Base-by-base conservation (phyloP, 768 basidiomycete genomes). In the Tulasnella sp. region DNA sequence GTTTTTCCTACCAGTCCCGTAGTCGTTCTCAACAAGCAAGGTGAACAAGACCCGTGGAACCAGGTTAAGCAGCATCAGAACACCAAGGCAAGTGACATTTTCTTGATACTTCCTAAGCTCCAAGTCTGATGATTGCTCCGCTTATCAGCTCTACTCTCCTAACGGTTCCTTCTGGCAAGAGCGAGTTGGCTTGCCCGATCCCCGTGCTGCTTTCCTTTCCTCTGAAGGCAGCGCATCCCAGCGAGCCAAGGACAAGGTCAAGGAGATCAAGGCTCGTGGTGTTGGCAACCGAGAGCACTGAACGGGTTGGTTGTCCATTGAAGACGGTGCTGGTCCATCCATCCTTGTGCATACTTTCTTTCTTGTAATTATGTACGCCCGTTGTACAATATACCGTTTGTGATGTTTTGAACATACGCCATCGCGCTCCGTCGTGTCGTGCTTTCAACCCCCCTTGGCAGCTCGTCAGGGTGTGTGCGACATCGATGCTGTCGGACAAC, bases 21-120 rank as follows among this genome's bases (percentile, higher is more conserved):
- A 24, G 75, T 82, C 71, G 56, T 81, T 27, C 71, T 81, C 72
- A 75, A 82, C 38, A 73, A 75, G 56, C n/a, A 56, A 24, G 75
- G 46, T 38, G 75, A 81, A 40, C 81, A 77, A 21, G 48, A 81
- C 71, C 81, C 80, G 36, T 81, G 81, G 78, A 78, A 81, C 77
- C 44, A 75, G 38, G 80, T 82, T 39, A n/a, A 68, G 16, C 81
- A 82, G 71, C 77, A 82, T 46, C 77, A 81, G 75, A 81, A 82
- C 71, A 82, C 75, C 27, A 82, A 80, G 80, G 80, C 78, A 39
- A 46, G 74, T 77, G n/a, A 24, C 42, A 7, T 31, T 31, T 58
- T 2, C 16, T 76, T 38, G 39, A 52, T 3, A 21, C 52, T 14
- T 58, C 24, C 34, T 74, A 38, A 31, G 24, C 71, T 24, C 68